Evolutionary conservation across 495 filamentous ascomycete genomes (phyloP), one percentile per base, ranked within the genome.

Genomic region (Emericellopsis terricola): DNA sequence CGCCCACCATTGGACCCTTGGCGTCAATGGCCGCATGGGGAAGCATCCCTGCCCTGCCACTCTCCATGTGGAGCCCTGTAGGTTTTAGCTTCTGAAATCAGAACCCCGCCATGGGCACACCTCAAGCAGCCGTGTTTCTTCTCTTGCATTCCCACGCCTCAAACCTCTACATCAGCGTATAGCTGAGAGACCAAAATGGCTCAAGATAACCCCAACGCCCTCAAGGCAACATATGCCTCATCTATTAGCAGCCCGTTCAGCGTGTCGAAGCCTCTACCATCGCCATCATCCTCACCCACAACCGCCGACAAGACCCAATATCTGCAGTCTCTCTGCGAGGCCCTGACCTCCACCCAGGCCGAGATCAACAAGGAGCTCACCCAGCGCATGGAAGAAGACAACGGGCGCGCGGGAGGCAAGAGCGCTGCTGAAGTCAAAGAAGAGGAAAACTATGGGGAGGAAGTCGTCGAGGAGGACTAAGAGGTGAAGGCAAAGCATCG

Each of bases 371-470:
- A 54, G 19, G 82, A 85, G 47, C 62, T 97, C 40, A 97, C 89
- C 15, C 54, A 60, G 40, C 70, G 74, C 26, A 97, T 97, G 87
- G 84, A 86, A 35, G 77, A 81, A 42, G 89, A 94, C 45, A 86
- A 83, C 40, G 49, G 45, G 11, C 46, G 47, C 15, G 65, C 56
- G 4, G 18, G 36, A 6, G 21, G 19, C 14, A 51, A 45, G 17
- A 41, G 17, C 3, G 39, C 42, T 3, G 37, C 43, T 20, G 52
- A 53, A 31, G 48, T 36, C 2, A 55, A 60, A 39, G 84, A 85
- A 48, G 87, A 91, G 41, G 83, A 83, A 40, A 80, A 80, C 40
- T 91, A 89, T 44, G 85, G 77, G 24, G 82, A 87, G 55, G 82
- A 91, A 45, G 71, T 73, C 1, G 62, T 68, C 5, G 73, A 74